Evolutionary conservation across 163 green algal species (phyloP).

Genomic region (Chlorella variabilis): DNA sequence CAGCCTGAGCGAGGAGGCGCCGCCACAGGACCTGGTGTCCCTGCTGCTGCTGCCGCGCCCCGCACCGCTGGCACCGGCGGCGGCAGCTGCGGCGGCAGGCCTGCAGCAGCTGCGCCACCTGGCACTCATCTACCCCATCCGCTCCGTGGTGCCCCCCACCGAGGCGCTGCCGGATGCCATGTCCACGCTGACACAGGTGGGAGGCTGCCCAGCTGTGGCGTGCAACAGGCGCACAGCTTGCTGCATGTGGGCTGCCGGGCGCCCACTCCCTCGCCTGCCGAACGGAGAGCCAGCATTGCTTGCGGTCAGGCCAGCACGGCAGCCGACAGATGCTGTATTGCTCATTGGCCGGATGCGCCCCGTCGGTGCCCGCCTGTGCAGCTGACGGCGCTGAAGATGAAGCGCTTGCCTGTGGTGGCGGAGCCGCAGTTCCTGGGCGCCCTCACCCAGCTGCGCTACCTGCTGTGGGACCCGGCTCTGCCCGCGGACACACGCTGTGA

Average conservation of each 20-base stretch:
- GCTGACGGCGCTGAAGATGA: constrained; percentile 35
- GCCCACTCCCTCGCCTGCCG: too few species aligned
- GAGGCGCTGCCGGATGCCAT: constrained; percentile 8
- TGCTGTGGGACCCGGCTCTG: constrained; percentile 45
- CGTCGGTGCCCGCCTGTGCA: too few species aligned
- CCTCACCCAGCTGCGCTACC: constrained; percentile 16
- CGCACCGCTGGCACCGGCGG: neutral
- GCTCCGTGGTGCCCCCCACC: constrained; percentile 22
- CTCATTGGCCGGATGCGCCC: too few species aligned
- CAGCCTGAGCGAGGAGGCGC: neutral
- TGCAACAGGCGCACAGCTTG: neutral
- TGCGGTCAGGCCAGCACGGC: too few species aligned
- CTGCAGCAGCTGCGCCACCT: constrained; percentile 32
- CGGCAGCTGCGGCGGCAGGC: neutral
- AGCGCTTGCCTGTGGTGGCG: constrained; percentile 7
- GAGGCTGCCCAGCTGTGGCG: neutral
- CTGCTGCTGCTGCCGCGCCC: neutral
- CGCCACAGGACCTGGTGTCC: neutral
- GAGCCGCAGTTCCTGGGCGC: constrained; percentile 9
- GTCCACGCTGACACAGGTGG: constrained; percentile 11
- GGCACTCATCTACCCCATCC: constrained; percentile 22
- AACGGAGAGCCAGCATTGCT: too few species aligned
- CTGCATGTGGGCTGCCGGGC: too few species aligned
- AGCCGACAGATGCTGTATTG: too few species aligned
- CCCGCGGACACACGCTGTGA: constrained; percentile 18